These are phyloP conservation scores for Colletotrichum salicis DNA, from an alignment of 2,329 filamentous ascomycete species.

Conservation along the genomic window DNA sequence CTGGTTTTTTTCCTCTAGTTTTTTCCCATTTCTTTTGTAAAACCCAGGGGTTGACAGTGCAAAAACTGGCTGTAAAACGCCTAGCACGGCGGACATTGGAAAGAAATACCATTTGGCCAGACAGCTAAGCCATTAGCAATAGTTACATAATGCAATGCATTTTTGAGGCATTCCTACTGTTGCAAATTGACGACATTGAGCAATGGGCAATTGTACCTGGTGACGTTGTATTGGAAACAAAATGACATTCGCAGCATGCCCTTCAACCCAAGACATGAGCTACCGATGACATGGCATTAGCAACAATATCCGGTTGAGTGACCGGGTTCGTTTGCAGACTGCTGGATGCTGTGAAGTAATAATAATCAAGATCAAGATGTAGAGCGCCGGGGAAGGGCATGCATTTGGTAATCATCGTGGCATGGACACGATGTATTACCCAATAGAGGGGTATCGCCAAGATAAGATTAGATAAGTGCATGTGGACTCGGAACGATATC, in stretches of 20 bases:
- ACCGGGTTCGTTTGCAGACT: not conserved
- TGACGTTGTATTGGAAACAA: not conserved
- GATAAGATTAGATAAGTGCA: slow-evolving; percentile 28
- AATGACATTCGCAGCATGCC: not conserved
- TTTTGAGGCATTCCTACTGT: not conserved
- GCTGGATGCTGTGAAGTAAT: slow-evolving; percentile 9
- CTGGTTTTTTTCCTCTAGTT: slow-evolving; percentile 3
- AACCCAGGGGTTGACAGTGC: not conserved
- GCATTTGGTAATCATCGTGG: slow-evolving; percentile 10
- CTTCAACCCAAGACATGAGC: not conserved
- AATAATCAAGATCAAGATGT: slow-evolving; percentile 8
- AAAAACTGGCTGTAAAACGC: not conserved
- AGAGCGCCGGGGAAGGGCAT: slow-evolving; percentile 6
- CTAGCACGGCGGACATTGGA: not conserved
- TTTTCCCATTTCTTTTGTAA: slow-evolving; percentile 17
- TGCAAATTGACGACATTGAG: not conserved
- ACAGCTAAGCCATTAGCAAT: slow-evolving; percentile 15
- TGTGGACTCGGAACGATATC: not conserved
- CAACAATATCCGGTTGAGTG: too few relatives aligned
- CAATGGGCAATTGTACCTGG: not conserved
- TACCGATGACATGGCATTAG: not conserved
- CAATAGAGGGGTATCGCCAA: slow-evolving; percentile 28
- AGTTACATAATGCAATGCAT: slow-evolving; percentile 28
- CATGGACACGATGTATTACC: slow-evolving; percentile 19
- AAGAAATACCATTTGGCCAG: not conserved